Conservation (phyloP, 2,329 filamentous ascomycete species). For the Fusarium verticillioides region DNA sequence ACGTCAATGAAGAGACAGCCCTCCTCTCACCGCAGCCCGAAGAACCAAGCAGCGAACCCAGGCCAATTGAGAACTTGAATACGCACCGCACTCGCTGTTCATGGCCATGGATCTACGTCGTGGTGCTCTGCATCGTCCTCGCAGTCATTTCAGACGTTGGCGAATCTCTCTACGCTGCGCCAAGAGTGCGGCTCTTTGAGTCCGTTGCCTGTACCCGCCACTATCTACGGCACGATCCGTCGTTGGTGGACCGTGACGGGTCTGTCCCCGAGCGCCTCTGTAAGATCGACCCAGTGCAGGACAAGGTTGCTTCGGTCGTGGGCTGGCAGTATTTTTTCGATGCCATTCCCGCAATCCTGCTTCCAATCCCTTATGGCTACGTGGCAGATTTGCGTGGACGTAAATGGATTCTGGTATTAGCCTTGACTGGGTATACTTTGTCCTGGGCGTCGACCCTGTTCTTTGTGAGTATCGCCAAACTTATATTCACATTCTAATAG, state of each 20-base stretch:
- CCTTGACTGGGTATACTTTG: neutral
- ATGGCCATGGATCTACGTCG: conserved; percentile 4
- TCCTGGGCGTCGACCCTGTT: neutral
- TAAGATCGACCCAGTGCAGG: neutral
- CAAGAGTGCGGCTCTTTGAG: conserved; percentile 6
- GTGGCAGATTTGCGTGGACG: neutral
- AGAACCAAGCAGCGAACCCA: neutral
- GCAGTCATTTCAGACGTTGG: neutral
- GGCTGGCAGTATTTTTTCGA: conserved; percentile 12
- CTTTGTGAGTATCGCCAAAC: neutral
- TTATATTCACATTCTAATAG: neutral
- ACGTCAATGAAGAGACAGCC: neutral
- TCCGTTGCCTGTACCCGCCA: conserved; percentile 5
- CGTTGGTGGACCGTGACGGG: conserved; percentile 1
- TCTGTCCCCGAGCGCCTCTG: neutral
- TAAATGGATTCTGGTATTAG: conserved; percentile 1
- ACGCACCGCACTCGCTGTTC: conserved; percentile 1
- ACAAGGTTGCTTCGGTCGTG: conserved; percentile 1
- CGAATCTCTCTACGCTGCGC: conserved; percentile 2
- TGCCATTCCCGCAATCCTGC: neutral
- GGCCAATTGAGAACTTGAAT: neutral
- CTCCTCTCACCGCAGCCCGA: neutral
- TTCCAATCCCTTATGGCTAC: neutral
- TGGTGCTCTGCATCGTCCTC: neutral
- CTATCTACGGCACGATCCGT: conserved; percentile 6